Percentiles rank a stretch among this genome's conserved stretches.
Conservation (phyloP, 2,329 filamentous ascomycete species). For the Lachnellula willkommii region DNA sequence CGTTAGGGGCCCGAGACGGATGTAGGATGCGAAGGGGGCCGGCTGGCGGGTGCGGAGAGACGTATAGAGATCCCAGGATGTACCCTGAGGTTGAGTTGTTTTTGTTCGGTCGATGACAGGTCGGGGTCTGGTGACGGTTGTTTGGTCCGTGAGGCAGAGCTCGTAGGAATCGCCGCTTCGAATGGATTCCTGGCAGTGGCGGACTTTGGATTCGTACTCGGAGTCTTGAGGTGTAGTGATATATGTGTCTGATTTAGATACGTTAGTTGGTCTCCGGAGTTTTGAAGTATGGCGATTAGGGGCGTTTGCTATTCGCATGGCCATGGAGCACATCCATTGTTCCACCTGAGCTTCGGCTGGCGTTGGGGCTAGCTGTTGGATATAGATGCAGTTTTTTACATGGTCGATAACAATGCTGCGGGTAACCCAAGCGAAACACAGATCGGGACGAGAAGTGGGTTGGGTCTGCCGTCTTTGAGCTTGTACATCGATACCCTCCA, state of each 20-base stretch:
- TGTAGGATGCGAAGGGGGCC: conserved; percentile 63
- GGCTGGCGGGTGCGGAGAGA: conserved; percentile 28
- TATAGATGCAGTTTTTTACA: conserved; percentile 45
- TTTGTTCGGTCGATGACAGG: not conserved
- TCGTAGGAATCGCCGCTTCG: conserved; percentile 38
- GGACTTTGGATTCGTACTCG: conserved; percentile 33
- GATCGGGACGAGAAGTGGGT: conserved; percentile 43
- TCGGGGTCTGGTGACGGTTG: conserved; percentile 15
- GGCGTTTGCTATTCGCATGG: not conserved
- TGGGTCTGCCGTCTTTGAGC: conserved; percentile 20
- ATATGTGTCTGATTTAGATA: conserved; percentile 8
- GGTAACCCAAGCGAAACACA: conserved; percentile 58
- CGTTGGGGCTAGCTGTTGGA: conserved; percentile 49
- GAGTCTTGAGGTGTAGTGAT: conserved; percentile 16
- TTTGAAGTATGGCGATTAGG: too few relatives aligned
- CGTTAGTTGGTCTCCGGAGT: too few relatives aligned
- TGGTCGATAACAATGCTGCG: conserved; percentile 62
- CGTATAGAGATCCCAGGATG: conserved; percentile 30
- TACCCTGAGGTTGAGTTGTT: not conserved
- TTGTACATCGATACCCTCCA: conserved; percentile 45
- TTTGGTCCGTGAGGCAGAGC: conserved; percentile 36
- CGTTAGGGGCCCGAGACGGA: conserved; percentile 63
- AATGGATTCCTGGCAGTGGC: conserved; percentile 33
- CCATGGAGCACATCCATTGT: conserved; percentile 13
- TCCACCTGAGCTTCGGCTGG: conserved; percentile 31